These are phyloP conservation scores for Phyllosticta capitalensis DNA, from an alignment of 2,329 filamentous ascomycete species.

Conservation along the genomic window DNA sequence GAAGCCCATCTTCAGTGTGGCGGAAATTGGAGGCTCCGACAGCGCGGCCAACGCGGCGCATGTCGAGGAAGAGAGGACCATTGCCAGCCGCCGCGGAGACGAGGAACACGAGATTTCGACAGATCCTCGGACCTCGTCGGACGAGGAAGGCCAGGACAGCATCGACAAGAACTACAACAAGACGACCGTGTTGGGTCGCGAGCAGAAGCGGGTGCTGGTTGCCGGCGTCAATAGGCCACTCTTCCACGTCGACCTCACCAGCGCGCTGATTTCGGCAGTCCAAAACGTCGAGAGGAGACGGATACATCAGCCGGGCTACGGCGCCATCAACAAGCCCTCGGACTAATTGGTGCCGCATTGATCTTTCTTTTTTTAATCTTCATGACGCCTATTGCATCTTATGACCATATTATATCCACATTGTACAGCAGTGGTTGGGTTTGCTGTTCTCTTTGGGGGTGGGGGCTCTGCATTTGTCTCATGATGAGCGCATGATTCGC, in stretches of 20 bases:
- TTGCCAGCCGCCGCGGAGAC: background rate
- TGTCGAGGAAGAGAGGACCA: slow-evolving; percentile 30
- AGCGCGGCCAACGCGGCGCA: slow-evolving; percentile 64
- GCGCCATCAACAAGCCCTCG: slow-evolving; percentile 1
- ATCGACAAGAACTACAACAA: slow-evolving; percentile 23
- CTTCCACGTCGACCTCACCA: slow-evolving; percentile 89
- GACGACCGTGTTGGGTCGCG: slow-evolving; percentile 17
- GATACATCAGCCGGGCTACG: slow-evolving; percentile 8
- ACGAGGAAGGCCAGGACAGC: slow-evolving; percentile 10
- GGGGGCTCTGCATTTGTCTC: background rate
- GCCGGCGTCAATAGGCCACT: slow-evolving; percentile 82
- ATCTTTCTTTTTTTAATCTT: background rate
- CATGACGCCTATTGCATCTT: background rate
- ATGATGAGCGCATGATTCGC: background rate
- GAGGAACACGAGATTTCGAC: slow-evolving; percentile 4
- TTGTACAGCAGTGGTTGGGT: background rate
- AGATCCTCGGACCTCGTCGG: background rate
- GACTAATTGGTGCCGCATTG: background rate
- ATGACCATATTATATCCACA: background rate
- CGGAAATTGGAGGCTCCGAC: slow-evolving; percentile 65
- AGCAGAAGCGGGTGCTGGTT: slow-evolving; percentile 46
- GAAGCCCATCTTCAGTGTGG: slow-evolving; percentile 93
- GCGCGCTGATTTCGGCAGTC: slow-evolving; percentile 78
- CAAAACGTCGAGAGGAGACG: slow-evolving; percentile 55
- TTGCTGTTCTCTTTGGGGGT: background rate